Base-by-base conservation (phyloP, 257 asterid species). In the Solanum sitiens region DNA sequence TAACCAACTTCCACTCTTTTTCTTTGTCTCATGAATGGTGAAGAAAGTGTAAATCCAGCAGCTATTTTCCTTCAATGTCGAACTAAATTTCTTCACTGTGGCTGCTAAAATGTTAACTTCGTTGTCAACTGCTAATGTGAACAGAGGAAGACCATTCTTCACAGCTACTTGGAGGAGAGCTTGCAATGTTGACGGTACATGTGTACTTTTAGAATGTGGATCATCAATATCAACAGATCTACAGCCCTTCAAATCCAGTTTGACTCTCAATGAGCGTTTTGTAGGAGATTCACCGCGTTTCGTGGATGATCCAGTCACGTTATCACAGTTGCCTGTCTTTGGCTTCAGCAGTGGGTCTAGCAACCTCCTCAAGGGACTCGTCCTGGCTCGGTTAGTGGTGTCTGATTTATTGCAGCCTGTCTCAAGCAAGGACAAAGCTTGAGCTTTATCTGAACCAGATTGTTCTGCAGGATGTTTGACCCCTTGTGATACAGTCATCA, bases 291-390 rank as follows among this genome's bases (percentile, higher is more conserved):
- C 93, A 86, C 80, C 86, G 21, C 85, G 91, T 56, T 88, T 83
- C 12, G n/a, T 47, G 3, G 93, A 84, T 10, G 89, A 87, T 89
- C 92, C 90, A 72, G 56, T 32, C 63, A 89, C 65, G 25, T 90
- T 90, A 74, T 90, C 87, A 25, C 92, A 88, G 77, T 86, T 91
- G 79, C 91, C 90, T 13, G 87, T 88, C 92, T 90, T 93, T 70
- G 96, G 95, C 91, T 92, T 94, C 87, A 93, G 90, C 61, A 94
- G 90, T 61, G 98, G 98, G 82, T 94, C 96, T 32, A 94, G 93
- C 71, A 95, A 88, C 92, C 98, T 94, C 93, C 96, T 92, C 91
- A 95, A 74, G 84, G 98, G 98, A 90, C 98, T 94, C 18, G 98
- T 89, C 89, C 92, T 92, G 89, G 91, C 86, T 89, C 94, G 93